Base-by-base conservation (phyloP, 257 asterid genomes). In the Scutellaria galericulata region DNA sequence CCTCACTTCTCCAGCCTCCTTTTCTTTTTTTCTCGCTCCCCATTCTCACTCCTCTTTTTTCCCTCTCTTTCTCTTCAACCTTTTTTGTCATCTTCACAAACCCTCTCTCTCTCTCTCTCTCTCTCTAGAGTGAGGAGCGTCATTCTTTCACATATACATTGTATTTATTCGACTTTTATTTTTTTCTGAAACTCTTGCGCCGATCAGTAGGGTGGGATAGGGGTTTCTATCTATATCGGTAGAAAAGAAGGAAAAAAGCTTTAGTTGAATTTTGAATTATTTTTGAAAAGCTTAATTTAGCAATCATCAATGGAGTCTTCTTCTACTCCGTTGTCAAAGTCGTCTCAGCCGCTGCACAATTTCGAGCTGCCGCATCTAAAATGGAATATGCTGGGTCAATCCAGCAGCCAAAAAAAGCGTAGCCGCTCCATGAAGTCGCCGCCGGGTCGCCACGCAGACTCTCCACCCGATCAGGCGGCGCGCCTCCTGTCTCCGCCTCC, bases 331-430 rank as follows among this genome's bases (percentile, higher is more conserved):
- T 73, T 71, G 18, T 83, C 87, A 8, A 78, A 75, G 13, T 70
- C 77, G 75, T 75, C 88, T 62, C 84, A 75, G 78, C 82, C 86
- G 65, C 80, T 87, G 3, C 88, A 85, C 66, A 85, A 77, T 63
- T 85, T 87, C 65, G 72, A 74, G 41, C 77, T 85, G 4, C 77
- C 86, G 15, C 75, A 74, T 51, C 78, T 87, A 39, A 75, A 74
- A 20, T 85, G 93, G 93, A 82, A 74, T 31, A 83, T 64, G 78
- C 77, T 74, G 40, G 75, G 71, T 12, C 51, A 73, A 64, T 46
- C 83, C 51, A 59, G 50, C 50, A 62, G 39, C 55, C 27, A 24
- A 24, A 66, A 24, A 61, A 72, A 60, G 6, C 84, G 86, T 40
- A 67, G 81, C 73, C 82, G 86, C 44, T 74, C 86, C 11, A 51